Base-by-base conservation (phyloP, 169 alveolate species). In the Theileria parva region DNA sequence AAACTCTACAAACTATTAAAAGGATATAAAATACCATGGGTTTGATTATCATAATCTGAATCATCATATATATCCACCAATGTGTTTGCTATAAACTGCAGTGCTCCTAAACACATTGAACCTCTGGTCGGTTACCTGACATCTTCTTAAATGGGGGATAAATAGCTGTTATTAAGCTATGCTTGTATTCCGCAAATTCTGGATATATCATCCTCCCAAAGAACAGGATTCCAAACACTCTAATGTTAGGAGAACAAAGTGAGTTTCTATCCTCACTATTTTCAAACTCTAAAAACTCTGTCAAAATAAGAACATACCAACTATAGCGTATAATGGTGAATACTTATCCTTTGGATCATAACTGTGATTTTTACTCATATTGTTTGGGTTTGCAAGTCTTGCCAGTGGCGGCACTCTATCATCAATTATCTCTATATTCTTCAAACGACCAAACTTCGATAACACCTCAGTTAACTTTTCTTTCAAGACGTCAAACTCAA, bases 341-440 rank as follows among this genome's bases (percentile, higher is more conserved):
- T 83, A 83, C 19, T 83, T 77, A 57, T 83, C 75, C 77, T 74
- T 66, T 30, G 89, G 89, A 12, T 84, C 86, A 55, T 55, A 55
- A 25, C 77, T 71, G 6, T 67, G 70, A 6, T 66, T 34, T 28
- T 76, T 75, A 15, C 73, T 71, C 17, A 75, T 27, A 7, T 67
- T 27, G 9, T 65, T 11, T 13, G 70, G 74, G 51, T 44, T 77
- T 5, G 63, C 86, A n/a, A 66, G 12, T 60, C 64, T 77, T 0
- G 79, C 73, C 72, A 83, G 78, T 21, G 89, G 89, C 39, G 89
- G 86, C 13, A 83, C 30, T 30, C 89, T 34, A 27, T 83, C 89
- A 11, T 19, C 37, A 23, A 83, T 28, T 6, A 83, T 74, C 7
- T 83, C 86, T 6, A 83, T 59, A 11, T 32, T 15, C 68, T 48